Conservation (phyloP, 345 rosid genomes). For the Aquilaria malaccensis region DNA sequence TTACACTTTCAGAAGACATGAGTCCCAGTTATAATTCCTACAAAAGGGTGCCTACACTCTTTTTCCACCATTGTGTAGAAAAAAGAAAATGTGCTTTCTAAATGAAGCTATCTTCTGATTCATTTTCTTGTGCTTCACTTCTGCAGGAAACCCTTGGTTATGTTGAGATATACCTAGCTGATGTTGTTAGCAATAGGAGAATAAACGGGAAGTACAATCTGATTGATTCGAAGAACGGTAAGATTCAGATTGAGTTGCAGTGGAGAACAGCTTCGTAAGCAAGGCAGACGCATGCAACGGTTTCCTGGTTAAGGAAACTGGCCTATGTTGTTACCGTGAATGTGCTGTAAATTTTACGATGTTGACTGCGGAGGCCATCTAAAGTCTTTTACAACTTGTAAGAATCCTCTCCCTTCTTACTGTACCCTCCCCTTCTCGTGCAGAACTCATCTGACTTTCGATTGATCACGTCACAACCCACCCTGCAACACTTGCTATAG, state of each 20-base stretch:
- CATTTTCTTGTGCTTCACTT: not conserved
- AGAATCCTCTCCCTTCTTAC: not conserved
- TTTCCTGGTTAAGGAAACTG: not conserved
- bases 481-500: too few species aligned
- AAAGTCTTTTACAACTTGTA: not conserved
- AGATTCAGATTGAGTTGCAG: constrained; percentile 72
- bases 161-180: constrained; percentile 49
- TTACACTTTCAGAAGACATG: not conserved
- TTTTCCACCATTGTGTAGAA: too few species aligned
- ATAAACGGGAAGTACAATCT: constrained; percentile 82
- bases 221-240: constrained; percentile 85
- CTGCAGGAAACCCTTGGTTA: constrained; percentile 72
- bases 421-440: not conserved
- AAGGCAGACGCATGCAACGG: not conserved
- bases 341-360: too few species aligned
- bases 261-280: constrained; percentile 66
- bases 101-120: not conserved
- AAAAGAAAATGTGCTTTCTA: too few species aligned
- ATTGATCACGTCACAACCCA: too few species aligned
- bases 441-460: not conserved
- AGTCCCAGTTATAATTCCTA: not conserved
- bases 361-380: too few species aligned
- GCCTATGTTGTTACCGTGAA: not conserved
- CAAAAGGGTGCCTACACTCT: too few species aligned
- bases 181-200: constrained; percentile 70